Conservation (phyloP, 164 flowering plant species). For the Vitis rupestris region DNA sequence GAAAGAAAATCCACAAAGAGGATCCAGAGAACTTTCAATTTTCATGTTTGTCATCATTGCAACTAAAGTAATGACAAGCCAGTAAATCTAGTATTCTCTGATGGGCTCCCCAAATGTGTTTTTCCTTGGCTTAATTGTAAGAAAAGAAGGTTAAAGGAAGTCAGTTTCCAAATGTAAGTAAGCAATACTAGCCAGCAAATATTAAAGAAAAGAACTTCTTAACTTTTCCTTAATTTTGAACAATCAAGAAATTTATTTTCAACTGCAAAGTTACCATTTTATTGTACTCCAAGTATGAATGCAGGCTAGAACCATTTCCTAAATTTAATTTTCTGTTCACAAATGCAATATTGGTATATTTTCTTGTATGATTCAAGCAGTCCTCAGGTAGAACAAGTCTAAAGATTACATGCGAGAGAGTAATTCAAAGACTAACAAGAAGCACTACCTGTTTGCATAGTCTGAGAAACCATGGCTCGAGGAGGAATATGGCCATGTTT, state of each 20-base stretch:
- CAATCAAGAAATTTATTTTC: too few species aligned
- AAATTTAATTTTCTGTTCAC: neutral
- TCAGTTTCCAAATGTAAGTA: too few species aligned
- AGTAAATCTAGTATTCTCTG: too few species aligned
- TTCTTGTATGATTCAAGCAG: neutral
- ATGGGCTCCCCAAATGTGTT: too few species aligned
- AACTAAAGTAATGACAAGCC: neutral
- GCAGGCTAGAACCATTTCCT: neutral
- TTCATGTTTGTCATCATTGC: neutral
- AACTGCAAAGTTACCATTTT: too few species aligned
- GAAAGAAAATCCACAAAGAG: neutral
- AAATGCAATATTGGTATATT: neutral
- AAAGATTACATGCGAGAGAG: neutral
- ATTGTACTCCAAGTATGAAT: too few species aligned
- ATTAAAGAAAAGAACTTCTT: too few species aligned
- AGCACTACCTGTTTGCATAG: conserved; percentile 33
- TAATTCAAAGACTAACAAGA: neutral
- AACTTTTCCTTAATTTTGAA: too few species aligned
- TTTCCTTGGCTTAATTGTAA: too few species aligned
- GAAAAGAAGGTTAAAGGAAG: too few species aligned
- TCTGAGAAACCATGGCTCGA: conserved; percentile 18
- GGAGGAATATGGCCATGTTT: conserved; percentile 21
- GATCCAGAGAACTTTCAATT: neutral
- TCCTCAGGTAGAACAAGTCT: neutral
- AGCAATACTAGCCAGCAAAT: too few species aligned